These are phyloP conservation scores for Lagerstroemia speciosa DNA, from an alignment of 345 rosid genomes.

Conservation along the genomic window DNA sequence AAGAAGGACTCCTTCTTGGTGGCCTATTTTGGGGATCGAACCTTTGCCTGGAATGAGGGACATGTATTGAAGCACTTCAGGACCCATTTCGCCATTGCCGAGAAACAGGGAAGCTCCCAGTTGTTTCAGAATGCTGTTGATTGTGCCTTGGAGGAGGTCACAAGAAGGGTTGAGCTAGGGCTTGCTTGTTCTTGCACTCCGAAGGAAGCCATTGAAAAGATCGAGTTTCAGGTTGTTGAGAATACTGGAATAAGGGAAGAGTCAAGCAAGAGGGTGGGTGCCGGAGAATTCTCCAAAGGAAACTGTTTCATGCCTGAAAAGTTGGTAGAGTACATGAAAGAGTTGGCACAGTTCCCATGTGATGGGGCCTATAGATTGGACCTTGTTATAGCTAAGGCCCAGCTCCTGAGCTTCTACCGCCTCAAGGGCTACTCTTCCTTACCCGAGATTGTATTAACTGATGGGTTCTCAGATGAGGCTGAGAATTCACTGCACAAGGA, in stretches of 20 bases:
- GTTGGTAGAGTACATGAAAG: constrained; percentile 38
- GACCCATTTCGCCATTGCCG: constrained; percentile 40
- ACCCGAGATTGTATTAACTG: constrained; percentile 29
- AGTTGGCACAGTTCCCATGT: constrained; percentile 40
- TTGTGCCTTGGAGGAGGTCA: constrained; percentile 61
- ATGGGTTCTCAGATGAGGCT: constrained; percentile 14
- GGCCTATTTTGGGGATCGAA: constrained; percentile 66
- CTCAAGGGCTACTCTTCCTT: constrained; percentile 37
- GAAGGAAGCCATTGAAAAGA: constrained; percentile 25
- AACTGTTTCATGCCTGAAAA: constrained; percentile 36
- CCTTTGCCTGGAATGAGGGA: constrained; percentile 72
- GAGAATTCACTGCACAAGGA: constrained; percentile 24
- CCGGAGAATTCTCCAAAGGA: constrained; percentile 19
- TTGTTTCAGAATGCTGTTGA: constrained; percentile 48
- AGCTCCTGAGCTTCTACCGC: constrained; percentile 42
- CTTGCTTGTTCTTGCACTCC: constrained; percentile 49
- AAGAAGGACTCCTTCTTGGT: constrained; percentile 58
- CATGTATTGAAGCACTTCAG: constrained; percentile 49
- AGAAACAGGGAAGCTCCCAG: constrained; percentile 52
- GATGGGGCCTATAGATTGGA: constrained; percentile 44
- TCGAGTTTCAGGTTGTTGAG: constrained; percentile 41
- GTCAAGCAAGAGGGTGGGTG: constrained; percentile 26
- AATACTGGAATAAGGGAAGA: constrained; percentile 46
- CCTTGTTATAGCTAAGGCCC: constrained; percentile 48
- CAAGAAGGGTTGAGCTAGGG: constrained; percentile 43